Evolutionary conservation across 2,329 filamentous ascomycete genomes (phyloP), one percentile per base, ranked within the genome.

Genomic region (Daldinia sp.): DNA sequence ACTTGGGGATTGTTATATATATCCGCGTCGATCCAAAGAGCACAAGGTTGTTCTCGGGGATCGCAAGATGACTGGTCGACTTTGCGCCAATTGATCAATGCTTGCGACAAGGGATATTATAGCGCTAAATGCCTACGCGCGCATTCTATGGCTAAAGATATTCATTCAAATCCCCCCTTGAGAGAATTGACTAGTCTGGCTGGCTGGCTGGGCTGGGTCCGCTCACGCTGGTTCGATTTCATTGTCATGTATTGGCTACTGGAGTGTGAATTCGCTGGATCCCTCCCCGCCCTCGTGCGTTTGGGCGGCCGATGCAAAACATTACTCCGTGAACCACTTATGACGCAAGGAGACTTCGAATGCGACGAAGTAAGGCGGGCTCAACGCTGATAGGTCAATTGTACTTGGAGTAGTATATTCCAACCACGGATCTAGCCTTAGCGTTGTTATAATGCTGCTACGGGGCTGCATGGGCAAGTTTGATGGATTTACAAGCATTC

Each of bases 321-420:
- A 71, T 68, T 56, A 55, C 54, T 64, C 64, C 64, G 59, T 65
- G 64, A 68, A 63, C 58, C 65, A 54, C 62, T 57, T 60, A 72
- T 72, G 69, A 72, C 67, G 69, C 69, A 69, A 65, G 64, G 35
- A 59, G 44, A 61, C 53, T 54, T 62, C 56, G 41, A 60, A 69
- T 44, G 60, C 59, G 48, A 58, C 58, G 42, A 58, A 65, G 61
- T 64, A 63, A 68, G 65, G 58, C 65, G 60, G 63, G 63, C 60
- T 48, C 50, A 58, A 60, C 33, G 44, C 73, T 74, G 67, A 75
- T 75, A 75, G 73, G 74, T 46, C 74, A 75, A 74, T 75, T 72
- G 67, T 64, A 41, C 55, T 60, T 61, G 26, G 41, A 37, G 26
- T 35, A n/a, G 23, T 28, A 37, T 58, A 39, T 57, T 20, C 33